Percentiles rank a stretch among this genome's conserved stretches.
Evolutionary conservation across 1,139 yeast species (phyloP).

Genomic region (Spencermartinsiella ligniputridi): DNA sequence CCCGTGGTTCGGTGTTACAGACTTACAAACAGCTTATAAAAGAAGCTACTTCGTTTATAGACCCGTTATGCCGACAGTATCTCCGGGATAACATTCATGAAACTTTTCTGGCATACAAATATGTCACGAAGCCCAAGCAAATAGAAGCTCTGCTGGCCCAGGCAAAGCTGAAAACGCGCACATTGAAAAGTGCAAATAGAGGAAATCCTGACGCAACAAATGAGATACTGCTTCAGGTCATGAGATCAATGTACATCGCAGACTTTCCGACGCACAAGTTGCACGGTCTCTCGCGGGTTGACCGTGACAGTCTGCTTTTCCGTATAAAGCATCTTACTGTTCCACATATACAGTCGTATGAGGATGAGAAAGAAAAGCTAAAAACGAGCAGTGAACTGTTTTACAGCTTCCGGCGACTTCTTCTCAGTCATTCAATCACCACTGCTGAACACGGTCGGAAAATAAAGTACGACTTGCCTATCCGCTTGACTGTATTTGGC

Average conservation of each 20-base stretch:
- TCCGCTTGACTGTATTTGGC: conserved; percentile 22
- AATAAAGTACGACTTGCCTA: conserved; percentile 15
- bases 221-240: conserved; percentile 15
- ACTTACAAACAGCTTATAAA: conserved; percentile 17
- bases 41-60: conserved; percentile 16
- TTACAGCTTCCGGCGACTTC: conserved; percentile 18
- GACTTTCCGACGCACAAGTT: conserved; percentile 21
- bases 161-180: conserved; percentile 12
- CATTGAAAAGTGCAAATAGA: conserved; percentile 14
- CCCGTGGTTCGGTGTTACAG: conserved; percentile 14
- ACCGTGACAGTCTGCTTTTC: conserved; percentile 11
- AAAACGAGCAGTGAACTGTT: conserved; percentile 10
- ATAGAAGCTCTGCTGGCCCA: conserved; percentile 16
- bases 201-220: conserved; percentile 12
- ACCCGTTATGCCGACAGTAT: conserved; percentile 23
- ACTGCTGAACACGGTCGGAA: conserved; percentile 20
- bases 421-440: conserved; percentile 10
- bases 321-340: conserved; percentile 16
- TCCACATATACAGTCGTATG: conserved; percentile 12
- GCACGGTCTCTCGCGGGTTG: conserved; percentile 11
- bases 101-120: conserved; percentile 19
- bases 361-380: conserved; percentile 8
- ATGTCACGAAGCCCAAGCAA: conserved; percentile 14
- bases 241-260: conserved; percentile 11
- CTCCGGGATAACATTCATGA: conserved; percentile 18